Percentiles rank a stretch among this genome's conserved stretches.
These are phyloP conservation scores for Globisporangium takayamanum DNA, from an alignment of 352 stramenopile genomes.

Conservation along the genomic window DNA sequence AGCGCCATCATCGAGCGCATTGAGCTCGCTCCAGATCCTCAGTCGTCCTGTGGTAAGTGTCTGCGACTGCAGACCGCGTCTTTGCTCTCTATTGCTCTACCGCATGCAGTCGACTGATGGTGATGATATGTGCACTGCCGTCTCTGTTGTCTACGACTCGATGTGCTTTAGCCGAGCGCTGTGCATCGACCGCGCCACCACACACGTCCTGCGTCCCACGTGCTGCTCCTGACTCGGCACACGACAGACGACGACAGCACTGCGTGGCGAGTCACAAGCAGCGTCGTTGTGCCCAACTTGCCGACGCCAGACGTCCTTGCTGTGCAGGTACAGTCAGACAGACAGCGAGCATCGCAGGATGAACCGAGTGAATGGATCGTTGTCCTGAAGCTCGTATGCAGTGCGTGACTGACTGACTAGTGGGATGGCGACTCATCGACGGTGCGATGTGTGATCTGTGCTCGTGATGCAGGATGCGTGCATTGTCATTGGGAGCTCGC, in stretches of 20 bases:
- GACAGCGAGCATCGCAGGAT: not conserved
- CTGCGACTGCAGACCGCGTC: not conserved
- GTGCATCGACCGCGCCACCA: too few relatives aligned
- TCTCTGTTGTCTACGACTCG: too few relatives aligned
- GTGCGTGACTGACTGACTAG: too few relatives aligned
- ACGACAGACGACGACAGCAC: conserved; percentile 2
- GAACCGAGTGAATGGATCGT: not conserved
- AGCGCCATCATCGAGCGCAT: conserved; percentile 18
- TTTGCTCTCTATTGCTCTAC: too few relatives aligned
- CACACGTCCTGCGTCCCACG: conserved; percentile 17
- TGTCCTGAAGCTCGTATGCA: too few relatives aligned
- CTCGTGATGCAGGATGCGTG: conserved; percentile 23
- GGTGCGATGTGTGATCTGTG: not conserved
- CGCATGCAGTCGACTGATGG: too few relatives aligned
- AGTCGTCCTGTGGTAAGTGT: conserved; percentile 5
- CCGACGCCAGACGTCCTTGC: conserved; percentile 31
- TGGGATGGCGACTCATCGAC: too few relatives aligned
- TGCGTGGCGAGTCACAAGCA: conserved; percentile 19
- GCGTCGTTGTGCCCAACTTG: conserved; percentile 21
- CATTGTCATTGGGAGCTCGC: conserved; percentile 33
- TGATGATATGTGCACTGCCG: too few relatives aligned
- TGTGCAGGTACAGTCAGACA: conserved; percentile 26
- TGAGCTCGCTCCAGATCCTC: conserved; percentile 33
- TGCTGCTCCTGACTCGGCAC: conserved; percentile 19
- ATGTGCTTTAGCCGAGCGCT: too few relatives aligned